Evolutionary conservation across 352 stramenopile species (phyloP), one percentile per base, ranked within the genome.

Genomic region (Phytophthora meadii): DNA sequence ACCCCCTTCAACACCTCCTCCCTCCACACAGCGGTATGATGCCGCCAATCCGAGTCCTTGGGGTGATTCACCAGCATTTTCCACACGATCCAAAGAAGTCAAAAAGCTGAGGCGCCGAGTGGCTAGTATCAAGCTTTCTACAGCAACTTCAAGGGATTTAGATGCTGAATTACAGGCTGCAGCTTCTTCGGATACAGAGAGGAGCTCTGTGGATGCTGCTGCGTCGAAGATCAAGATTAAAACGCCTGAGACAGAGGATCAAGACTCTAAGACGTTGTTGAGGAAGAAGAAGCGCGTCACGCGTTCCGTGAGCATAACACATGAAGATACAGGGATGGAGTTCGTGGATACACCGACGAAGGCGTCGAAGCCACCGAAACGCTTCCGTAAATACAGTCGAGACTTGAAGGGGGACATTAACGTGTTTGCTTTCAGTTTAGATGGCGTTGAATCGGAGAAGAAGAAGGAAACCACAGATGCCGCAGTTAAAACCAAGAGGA

Each of bases 281-380:
- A 67, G 60, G 46, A 79, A 79, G 62, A 73, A 72, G 42, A 89
- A 87, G 40, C 76, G 77, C 9, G 71, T 76, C 36, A 77, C 68
- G 17, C 71, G 72, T 10, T 51, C 76, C 4, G 61, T 75, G 12
- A 42, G 10, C 14, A 56, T 84, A 40, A 49, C 36, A 9, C 74
- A 79, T 22, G 37, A 58, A 1, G 75, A 76, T 9, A 79, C 72
- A 10, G 77, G 72, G 8, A 68, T 37, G 12, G 53, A 72, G 12
- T 76, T 68, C 55, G 34, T 87, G 14, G 77, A 83, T 57, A 86
- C 79, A 5, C 67, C 77, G 1, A 81, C 77, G 5, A 84, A 82
- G 19, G 61, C 57, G 17, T 42, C 37, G 5, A 65, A 68, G 34
- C 76, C 77, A 24, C 51, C 77, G 5, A 90, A 90, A 52, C 70